These are phyloP conservation scores for Xylariaceae sp. DNA, from an alignment of 2,329 filamentous ascomycete genomes.

Conservation along the genomic window DNA sequence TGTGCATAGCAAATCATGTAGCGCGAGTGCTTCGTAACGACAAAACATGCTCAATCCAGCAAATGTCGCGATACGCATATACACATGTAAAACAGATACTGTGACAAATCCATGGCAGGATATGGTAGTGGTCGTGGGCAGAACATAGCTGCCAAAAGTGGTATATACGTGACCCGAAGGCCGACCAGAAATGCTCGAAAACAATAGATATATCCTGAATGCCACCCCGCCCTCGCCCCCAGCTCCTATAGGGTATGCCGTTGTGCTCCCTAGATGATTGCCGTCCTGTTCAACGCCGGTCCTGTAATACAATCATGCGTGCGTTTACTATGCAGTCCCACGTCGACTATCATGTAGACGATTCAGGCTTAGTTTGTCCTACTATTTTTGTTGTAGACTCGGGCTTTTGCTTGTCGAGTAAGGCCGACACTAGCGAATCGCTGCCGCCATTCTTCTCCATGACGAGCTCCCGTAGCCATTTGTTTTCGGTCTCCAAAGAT, in stretches of 20 bases:
- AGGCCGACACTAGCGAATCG: constrained; percentile 56
- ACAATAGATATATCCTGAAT: constrained; percentile 15
- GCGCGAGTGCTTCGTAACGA: too few species aligned
- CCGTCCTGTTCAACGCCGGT: constrained; percentile 26
- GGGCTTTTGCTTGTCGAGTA: constrained; percentile 58
- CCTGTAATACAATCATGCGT: constrained; percentile 29
- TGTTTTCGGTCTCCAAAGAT: constrained; percentile 63
- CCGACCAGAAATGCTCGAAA: neutral
- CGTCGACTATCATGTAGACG: constrained; percentile 4
- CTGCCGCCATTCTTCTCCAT: constrained; percentile 79
- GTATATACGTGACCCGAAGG: constrained; percentile 23
- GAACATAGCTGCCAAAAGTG: constrained; percentile 22
- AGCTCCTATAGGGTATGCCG: constrained; percentile 16
- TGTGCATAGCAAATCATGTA: too few species aligned
- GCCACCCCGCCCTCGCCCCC: constrained; percentile 1
- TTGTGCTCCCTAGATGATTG: constrained; percentile 11
- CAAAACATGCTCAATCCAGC: too few species aligned
- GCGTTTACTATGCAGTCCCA: constrained; percentile 8
- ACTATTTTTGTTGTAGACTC: constrained; percentile 37
- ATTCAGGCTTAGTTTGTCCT: constrained; percentile 28
- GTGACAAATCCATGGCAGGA: neutral
- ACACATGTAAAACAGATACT: neutral
- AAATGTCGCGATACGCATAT: neutral
- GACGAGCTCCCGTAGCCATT: constrained; percentile 65
- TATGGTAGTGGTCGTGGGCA: constrained; percentile 11